Percentiles rank a stretch among this genome's conserved stretches.
Conservation (phyloP, 768 basidiomycete species). For the Punctularia strigosozonata region DNA sequence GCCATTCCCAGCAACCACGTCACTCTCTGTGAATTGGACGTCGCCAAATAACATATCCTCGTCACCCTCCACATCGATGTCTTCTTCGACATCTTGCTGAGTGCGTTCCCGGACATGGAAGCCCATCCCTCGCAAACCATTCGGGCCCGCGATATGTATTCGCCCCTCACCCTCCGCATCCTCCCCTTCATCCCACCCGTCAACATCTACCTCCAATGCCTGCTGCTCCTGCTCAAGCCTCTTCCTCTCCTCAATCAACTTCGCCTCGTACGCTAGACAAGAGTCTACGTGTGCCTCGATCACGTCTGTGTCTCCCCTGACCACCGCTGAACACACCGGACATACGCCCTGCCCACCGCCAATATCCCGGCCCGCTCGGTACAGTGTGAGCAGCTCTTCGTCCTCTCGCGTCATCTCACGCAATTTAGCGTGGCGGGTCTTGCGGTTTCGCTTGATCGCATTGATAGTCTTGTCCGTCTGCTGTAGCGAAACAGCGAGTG, state of each 20-base stretch:
- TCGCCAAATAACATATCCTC: constrained; percentile 56
- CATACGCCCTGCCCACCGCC: constrained; percentile 33
- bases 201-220: constrained; percentile 18
- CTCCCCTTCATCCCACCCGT: constrained; percentile 21
- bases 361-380: constrained; percentile 8
- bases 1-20: constrained; percentile 29
- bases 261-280: constrained; percentile 51
- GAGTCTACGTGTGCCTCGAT: constrained; percentile 75
- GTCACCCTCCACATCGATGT: constrained; percentile 72
- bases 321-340: constrained; percentile 50
- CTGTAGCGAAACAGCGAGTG: constrained; percentile 15
- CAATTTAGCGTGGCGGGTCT: constrained; percentile 52
- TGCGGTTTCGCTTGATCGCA: constrained; percentile 56
- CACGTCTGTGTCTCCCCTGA: constrained; percentile 61
- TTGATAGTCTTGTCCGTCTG: constrained; percentile 41
- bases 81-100: constrained; percentile 63
- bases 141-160: constrained; percentile 23
- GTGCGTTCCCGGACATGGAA: constrained; percentile 49
- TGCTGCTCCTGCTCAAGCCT: constrained; percentile 13
- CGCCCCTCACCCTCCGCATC: constrained; percentile 40
- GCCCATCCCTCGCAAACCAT: constrained; percentile 36
- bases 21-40: constrained; percentile 66
- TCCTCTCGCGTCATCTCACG: constrained; percentile 57
- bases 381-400: constrained; percentile 20
- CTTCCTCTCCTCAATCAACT: constrained; percentile 30